These are phyloP conservation scores for Pseudocercospora vitis DNA, from an alignment of 2,329 filamentous ascomycete species.

Conservation along the genomic window DNA sequence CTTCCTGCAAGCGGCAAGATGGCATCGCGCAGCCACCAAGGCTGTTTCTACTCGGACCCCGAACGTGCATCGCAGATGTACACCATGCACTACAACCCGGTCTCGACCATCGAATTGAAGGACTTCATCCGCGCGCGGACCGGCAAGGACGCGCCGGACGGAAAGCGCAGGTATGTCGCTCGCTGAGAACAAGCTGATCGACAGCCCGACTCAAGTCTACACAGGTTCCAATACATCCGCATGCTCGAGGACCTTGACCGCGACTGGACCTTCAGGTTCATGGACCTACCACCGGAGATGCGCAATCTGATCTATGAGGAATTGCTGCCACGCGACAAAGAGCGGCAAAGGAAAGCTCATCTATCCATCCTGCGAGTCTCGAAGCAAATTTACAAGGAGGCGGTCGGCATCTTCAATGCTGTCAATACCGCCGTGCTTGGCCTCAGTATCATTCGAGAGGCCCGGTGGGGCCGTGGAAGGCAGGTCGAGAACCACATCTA, in stretches of 20 bases:
- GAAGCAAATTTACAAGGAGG: slow-evolving; percentile 13
- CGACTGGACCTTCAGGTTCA: slow-evolving; percentile 4
- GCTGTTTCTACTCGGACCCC: neutral
- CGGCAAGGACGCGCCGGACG: neutral
- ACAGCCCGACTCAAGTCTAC: no score
- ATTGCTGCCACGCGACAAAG: neutral
- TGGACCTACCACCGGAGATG: slow-evolving; percentile 11
- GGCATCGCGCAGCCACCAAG: neutral
- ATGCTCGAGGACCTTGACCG: slow-evolving; percentile 1
- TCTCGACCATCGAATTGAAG: neutral
- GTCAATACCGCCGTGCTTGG: neutral
- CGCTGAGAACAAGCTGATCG: no score
- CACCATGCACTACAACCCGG: neutral
- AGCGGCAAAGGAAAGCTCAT: neutral
- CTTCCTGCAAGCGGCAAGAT: no score
- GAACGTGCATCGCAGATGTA: neutral
- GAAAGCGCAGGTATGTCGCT: neutral
- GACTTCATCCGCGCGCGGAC: neutral
- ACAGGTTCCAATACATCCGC: neutral
- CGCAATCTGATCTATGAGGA: slow-evolving; percentile 4
- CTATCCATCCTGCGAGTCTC: slow-evolving; percentile 9
- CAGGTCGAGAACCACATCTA: neutral
- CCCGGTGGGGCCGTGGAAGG: neutral
- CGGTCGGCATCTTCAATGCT: neutral
- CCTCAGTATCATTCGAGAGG: neutral